These are phyloP conservation scores for Starmerella geochares DNA, from an alignment of 805 yeast species.

Conservation along the genomic window DNA sequence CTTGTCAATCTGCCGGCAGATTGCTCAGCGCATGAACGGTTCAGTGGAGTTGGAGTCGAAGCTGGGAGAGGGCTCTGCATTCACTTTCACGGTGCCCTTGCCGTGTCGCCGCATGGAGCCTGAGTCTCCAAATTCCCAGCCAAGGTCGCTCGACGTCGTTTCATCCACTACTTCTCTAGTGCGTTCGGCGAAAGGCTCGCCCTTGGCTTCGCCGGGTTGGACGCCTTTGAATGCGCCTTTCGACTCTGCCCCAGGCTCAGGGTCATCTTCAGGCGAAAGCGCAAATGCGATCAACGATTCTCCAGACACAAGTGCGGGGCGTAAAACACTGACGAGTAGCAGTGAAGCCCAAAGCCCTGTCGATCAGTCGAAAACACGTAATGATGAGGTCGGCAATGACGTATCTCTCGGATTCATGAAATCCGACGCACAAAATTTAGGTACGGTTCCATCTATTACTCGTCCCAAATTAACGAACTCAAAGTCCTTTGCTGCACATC, in stretches of 20 bases:
- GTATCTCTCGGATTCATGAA: not conserved
- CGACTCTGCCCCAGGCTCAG: not conserved
- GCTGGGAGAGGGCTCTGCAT: conserved; percentile 75
- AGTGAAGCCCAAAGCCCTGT: not conserved
- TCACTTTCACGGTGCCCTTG: conserved; percentile 55
- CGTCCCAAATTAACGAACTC: conserved; percentile 7
- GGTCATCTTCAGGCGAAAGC: not conserved
- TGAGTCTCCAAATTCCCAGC: conserved; percentile 2
- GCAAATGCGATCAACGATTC: not conserved
- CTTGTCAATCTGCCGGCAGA: conserved; percentile 74
- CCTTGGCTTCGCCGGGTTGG: not conserved
- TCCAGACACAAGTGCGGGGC: not conserved
- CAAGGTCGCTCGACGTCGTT: conserved; percentile 6
- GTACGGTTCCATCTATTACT: not conserved
- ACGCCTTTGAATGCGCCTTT: not conserved
- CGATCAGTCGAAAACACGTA: not conserved
- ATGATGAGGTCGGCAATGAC: not conserved
- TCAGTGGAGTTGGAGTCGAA: conserved; percentile 61
- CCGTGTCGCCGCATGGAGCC: conserved; percentile 14
- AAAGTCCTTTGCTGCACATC: conserved; percentile 8
- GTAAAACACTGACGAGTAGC: not conserved
- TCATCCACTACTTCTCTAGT: conserved; percentile 1
- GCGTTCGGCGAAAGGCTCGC: not conserved
- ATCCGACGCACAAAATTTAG: conserved; percentile 1
- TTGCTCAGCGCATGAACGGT: conserved; percentile 86